Evolutionary conservation across 2,329 filamentous ascomycete species (phyloP).

Genomic region (Daldinia sp.): DNA sequence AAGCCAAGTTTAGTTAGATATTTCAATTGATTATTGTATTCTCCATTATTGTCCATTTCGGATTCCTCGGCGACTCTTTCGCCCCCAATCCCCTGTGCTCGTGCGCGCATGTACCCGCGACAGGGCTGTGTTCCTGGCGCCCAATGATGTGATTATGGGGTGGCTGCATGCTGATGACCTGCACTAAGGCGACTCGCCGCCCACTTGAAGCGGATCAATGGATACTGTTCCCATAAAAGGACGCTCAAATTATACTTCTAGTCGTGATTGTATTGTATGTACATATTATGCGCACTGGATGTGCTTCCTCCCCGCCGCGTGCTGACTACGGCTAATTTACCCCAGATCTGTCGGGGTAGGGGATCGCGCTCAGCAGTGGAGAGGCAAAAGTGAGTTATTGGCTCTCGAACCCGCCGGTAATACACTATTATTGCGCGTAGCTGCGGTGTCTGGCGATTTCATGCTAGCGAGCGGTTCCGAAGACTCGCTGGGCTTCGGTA

Average conservation of each 20-base stretch:
- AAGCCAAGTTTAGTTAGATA: not conserved
- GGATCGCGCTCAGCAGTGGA: not conserved
- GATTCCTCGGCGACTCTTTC: not conserved
- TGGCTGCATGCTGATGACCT: not conserved
- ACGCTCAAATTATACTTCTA: constrained; percentile 4
- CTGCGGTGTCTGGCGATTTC: not conserved
- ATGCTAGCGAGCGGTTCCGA: not conserved
- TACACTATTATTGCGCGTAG: not conserved
- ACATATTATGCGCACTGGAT: not conserved
- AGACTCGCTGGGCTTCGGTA: not conserved
- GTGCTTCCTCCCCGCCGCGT: constrained; percentile 1
- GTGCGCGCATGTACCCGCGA: not conserved
- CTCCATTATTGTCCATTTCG: too few species aligned
- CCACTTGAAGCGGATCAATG: not conserved
- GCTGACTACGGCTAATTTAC: not conserved
- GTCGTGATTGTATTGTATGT: not conserved
- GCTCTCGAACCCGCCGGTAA: not conserved
- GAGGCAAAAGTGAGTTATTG: not conserved
- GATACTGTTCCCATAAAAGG: not conserved
- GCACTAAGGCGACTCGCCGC: not conserved
- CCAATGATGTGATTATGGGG: not conserved
- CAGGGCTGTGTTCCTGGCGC: not conserved
- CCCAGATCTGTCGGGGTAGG: not conserved
- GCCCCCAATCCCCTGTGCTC: too few species aligned
- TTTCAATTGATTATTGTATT: not conserved